Conservation (phyloP, 1,284 basidiomycete species). For the Volvariella volvacea region DNA sequence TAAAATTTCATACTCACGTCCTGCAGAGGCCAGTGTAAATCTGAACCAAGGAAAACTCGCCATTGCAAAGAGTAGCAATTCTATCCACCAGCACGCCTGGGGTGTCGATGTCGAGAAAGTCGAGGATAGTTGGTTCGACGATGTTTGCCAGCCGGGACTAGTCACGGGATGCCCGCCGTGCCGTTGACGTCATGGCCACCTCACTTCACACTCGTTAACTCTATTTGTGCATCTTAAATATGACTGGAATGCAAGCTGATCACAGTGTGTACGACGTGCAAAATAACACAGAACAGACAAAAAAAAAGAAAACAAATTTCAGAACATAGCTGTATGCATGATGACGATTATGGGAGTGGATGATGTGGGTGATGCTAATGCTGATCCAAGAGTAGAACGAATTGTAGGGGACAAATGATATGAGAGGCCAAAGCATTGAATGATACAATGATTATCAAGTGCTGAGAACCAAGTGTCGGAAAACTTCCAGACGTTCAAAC, state of each 20-base stretch:
- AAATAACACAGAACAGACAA: constrained; percentile 1
- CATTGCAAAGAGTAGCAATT: no score
- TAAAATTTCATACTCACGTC: constrained; percentile 1
- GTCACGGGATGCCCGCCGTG: no score
- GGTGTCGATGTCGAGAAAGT: no score
- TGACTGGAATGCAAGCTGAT: background rate
- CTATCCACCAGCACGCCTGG: no score
- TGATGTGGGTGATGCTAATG: background rate
- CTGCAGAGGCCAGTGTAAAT: constrained; percentile 27
- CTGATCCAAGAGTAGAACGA: background rate
- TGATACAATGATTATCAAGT: background rate
- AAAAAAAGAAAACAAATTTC: constrained; percentile 1
- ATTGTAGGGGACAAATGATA: background rate
- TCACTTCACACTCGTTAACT: no score
- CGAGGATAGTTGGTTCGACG: no score
- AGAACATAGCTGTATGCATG: no score
- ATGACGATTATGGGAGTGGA: no score
- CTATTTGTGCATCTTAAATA: no score
- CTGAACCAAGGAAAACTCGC: constrained; percentile 47
- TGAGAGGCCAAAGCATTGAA: background rate
- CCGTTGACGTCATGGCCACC: no score
- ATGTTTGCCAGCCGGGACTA: no score
- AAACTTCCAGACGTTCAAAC: background rate
- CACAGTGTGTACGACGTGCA: constrained; percentile 7
- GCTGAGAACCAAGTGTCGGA: background rate